Conservation (phyloP, 108 stramenopile species). For the Cyclostephanos tholiformis region DNA sequence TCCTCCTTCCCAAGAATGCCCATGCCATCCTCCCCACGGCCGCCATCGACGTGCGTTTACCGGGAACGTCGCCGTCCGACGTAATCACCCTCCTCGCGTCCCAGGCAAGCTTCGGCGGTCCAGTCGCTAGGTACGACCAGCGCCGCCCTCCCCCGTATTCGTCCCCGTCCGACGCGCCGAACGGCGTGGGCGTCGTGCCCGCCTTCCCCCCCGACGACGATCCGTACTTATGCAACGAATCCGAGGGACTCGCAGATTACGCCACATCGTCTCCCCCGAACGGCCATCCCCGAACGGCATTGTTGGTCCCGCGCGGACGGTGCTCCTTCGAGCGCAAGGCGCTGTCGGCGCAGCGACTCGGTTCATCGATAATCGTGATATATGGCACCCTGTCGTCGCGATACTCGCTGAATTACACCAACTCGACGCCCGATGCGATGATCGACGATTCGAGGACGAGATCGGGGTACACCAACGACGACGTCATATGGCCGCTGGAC, state of each 20-base stretch:
- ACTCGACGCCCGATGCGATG: slow-evolving; percentile 22
- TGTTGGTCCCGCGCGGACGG: slow-evolving; percentile 52
- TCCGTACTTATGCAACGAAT: slow-evolving; percentile 38
- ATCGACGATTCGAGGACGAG: slow-evolving; percentile 22
- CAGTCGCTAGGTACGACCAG: slow-evolving; percentile 6
- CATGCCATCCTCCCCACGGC: slow-evolving; percentile 61
- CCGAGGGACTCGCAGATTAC: slow-evolving; percentile 25
- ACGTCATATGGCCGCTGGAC: slow-evolving; percentile 43
- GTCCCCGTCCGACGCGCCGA: background rate
- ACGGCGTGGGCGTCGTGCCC: slow-evolving; percentile 35
- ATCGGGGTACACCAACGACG: slow-evolving; percentile 19
- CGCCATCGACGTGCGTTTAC: slow-evolving; percentile 37
- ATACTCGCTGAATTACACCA: slow-evolving; percentile 39
- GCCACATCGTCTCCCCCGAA: background rate
- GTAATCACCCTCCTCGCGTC: slow-evolving; percentile 60
- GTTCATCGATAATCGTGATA: slow-evolving; percentile 47
- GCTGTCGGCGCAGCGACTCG: slow-evolving; percentile 36
- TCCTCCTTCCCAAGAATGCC: slow-evolving; percentile 4
- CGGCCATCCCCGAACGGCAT: slow-evolving; percentile 7
- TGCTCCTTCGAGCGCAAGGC: slow-evolving; percentile 61
- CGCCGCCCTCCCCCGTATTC: background rate
- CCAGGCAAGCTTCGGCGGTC: slow-evolving; percentile 72
- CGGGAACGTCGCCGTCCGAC: slow-evolving; percentile 10
- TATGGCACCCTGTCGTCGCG: slow-evolving; percentile 50
- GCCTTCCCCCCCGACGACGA: slow-evolving; percentile 44